Base-by-base conservation (phyloP, 2,329 filamentous ascomycete species). In the Arthrinium phaeospermum region DNA sequence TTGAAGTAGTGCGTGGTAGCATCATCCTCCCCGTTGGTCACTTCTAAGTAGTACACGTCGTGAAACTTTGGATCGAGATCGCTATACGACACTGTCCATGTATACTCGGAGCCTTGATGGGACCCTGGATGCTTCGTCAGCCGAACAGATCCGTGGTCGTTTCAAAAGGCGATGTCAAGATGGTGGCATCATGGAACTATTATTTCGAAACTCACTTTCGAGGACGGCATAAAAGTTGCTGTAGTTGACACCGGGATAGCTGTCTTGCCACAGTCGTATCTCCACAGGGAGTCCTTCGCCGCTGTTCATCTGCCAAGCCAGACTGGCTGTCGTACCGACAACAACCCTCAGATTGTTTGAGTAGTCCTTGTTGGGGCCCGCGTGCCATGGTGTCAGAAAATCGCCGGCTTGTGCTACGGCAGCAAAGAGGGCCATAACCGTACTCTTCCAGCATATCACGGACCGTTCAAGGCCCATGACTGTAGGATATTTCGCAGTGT, bases 1-100 rank as follows among this genome's bases (percentile, higher is more conserved):
- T 57, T 57, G 14, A 57, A 57, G 51, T 57, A 57, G 51, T 57
- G 51, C 7, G 51, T 57, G 27, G 51, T 57, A 13, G 51, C 51
- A 0, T 4, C 8, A 19, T 57, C 51, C 6, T 8, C 27, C 6
- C 14, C 27, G 27, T 57, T 57, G 27, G 1, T 8, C 4, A 34
- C 14, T 13, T 8, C 1, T 19, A 37, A 37, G 7, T 61, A 61
- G 19, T 37, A 61, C 4, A 61, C 53, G 12, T 37, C 37, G 16
- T 22, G 3, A 16, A 61, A 61, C 30, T 16, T 22, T 12, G 16
- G 30, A 37, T 61, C 30, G 7, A 61, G 8, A 1, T 1, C 8
- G 53, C 16, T 16, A 14, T 37, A 12, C 1, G 53, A 37, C 8
- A 61, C 53, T 3, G 19, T 61, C 30, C 30, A 61, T 2, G 8